Evolutionary conservation across 2,329 filamentous ascomycete genomes (phyloP), one percentile per base, ranked within the genome.

Genomic region (Colletotrichum sp.): DNA sequence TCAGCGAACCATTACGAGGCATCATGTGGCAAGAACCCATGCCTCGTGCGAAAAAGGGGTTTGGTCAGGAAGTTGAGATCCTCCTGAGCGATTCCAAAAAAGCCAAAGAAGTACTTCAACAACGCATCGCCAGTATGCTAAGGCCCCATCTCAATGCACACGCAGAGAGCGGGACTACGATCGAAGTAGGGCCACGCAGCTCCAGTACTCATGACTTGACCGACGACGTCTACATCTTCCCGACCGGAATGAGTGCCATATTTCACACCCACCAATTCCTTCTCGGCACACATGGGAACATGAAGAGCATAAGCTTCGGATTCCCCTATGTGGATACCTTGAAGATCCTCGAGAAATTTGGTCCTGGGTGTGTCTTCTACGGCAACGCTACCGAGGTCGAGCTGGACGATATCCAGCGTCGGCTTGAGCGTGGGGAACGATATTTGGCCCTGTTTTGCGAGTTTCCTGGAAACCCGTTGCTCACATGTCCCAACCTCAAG

Each of bases 261-360:
- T 99, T 95, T 86, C 95, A 95, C 80, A 90, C 94, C 0, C 96
- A 99, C 83, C 92, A 94, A 65, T 91, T 91, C 49, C 87, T 98
- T 62, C 87, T 96, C 77, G 87, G 88, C 67, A 89, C 91, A 1
- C 91, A 93, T 34, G 92, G 92, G 4, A 86, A 88, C 8, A 82
- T 91, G 75, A 94, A 95, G 84, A 98, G 95, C 84, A 92, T 99
- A 81, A 96, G 94, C 81, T 98, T 95, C 81, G 96, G 96, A 19
- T 99, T 99, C 80, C 96, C 97, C 0, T 99, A 99, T 80, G 95
- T 98, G 69, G 97, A 99, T 84, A 98, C 97, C 0, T 89, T 99
- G 70, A 99, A 99, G 84, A 95, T 98, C 65, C 88, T 98, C 4
- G 89, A 99, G 83, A 99, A 99, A 84, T 99, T 98, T 84, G 96